Evolutionary conservation across 2,329 filamentous ascomycete species (phyloP), one percentile per base, ranked within the genome.

Genomic region (Fusarium sp.): DNA sequence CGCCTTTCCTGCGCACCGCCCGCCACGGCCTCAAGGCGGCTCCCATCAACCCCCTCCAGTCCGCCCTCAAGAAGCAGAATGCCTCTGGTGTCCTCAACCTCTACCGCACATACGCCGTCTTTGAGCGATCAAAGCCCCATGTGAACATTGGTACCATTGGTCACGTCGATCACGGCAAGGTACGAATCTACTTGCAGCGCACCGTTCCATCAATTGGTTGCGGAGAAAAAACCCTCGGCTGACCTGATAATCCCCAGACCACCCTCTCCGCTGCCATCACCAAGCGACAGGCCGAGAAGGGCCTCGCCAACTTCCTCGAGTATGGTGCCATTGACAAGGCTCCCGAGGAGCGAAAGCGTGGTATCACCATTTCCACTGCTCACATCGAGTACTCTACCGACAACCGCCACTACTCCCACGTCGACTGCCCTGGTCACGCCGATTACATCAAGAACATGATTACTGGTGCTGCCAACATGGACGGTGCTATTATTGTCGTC

Each of bases 401-500:
- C 0, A 89, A 89, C 83, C 93, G 97, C 82, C 97, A 99, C 89
- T 99, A 99, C 88, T 97, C 97, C 81, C 97, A 99, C 91, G 97
- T 99, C 88, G 97, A 99, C 91, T 99, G 97, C 87, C 97, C 97
- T 69, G 97, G 97, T 87, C 97, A 99, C 93, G 97, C 97, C 86
- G 97, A 99, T 95, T 99, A 99, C 90, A 98, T 99, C 89, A 99
- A 99, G 92, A 99, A 99, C 93, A 99, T 99, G 97, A 99, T 99
- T 85, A 99, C 97, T 78, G 97, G 97, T 92, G 95, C 97, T 74
- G 96, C 97, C 81, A 97, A 95, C 89, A 99, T 99, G 97, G 97
- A 99, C 81, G 97, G 97, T 81, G 96, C 97, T 81, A 96, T 99
- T 83, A 98, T 99, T 81, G 97, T 99, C 78, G 97, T 99, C 80